Base-by-base conservation (phyloP, 306 rosid species). In the Quercus mongolica region DNA sequence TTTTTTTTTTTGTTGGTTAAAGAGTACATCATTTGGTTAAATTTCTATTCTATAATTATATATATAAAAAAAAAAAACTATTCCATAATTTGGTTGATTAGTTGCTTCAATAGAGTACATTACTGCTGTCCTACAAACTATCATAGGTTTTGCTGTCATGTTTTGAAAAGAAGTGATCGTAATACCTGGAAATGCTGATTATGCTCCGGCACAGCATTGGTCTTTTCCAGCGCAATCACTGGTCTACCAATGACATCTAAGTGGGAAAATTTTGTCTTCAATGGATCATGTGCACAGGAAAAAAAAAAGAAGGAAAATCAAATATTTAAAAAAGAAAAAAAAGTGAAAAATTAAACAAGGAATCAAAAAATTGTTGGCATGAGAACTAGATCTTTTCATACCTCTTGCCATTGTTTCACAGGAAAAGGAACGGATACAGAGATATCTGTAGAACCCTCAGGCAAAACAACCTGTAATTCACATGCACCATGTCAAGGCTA, bases 211-310 rank as follows among this genome's bases (percentile, higher is more conserved):
- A 96, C 97, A 23, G 83, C 94, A 82, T 96, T 90, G 69, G 80
- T 88, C 86, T 96, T 96, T 87, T 89, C 96, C 81, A 96, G 88
- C 76, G 86, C 97, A 83, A 88, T 86, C 74, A 96, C 98, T 46
- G 98, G 99, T 81, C 99, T 90, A 82, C 99, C 99, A 74, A 71
- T 93, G 89, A 93, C 28, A 86, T 96, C 98, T 92, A 96, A 83
- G 90, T 93, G 98, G 80, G 99, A 93, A 77, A 91, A n/a, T 85
- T 96, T 93, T 73, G 92, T 88, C 99, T 96, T 96, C 80, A 84
- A 82, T 52, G 55, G 82, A 81, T 81, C 69, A 73, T 26, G 75
- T 12, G 59, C 46, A 78, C 58, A 44, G 35, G 19, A n/a, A 33
- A 46, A 33, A 8, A 21, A 28, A 4, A 44, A 49, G 0, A 13